These are phyloP conservation scores for Boletus insuetus DNA, from an alignment of 768 basidiomycete species.

Conservation along the genomic window DNA sequence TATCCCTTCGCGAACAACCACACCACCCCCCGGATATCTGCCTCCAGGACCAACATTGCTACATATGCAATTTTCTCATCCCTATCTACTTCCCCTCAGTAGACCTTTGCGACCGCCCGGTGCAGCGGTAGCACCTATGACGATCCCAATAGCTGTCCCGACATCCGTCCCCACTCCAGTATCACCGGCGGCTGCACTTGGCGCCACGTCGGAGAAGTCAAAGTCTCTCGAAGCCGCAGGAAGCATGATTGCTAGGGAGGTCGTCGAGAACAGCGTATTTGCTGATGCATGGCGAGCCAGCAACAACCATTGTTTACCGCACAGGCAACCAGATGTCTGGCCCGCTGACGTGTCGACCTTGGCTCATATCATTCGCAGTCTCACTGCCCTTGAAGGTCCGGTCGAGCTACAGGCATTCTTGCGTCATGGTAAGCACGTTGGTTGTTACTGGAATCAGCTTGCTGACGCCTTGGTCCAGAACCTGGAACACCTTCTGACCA, in stretches of 20 bases:
- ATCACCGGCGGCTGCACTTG: conserved; percentile 71
- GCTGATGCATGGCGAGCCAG: conserved; percentile 59
- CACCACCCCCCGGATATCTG: conserved; percentile 69
- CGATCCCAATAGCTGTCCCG: conserved; percentile 38
- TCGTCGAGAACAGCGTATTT: conserved; percentile 73
- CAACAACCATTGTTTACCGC: conserved; percentile 20
- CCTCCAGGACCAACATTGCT: conserved; percentile 69
- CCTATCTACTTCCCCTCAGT: conserved; percentile 58
- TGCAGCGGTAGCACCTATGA: conserved; percentile 45
- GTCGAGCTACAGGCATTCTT: conserved; percentile 47
- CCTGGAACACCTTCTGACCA: neutral
- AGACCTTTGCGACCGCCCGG: conserved; percentile 59
- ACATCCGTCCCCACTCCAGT: conserved; percentile 79
- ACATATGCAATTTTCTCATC: conserved; percentile 66
- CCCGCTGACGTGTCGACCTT: conserved; percentile 52
- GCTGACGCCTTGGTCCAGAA: conserved; percentile 1
- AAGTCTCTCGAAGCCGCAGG: conserved; percentile 69
- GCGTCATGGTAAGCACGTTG: conserved; percentile 30
- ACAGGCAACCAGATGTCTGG: conserved; percentile 46
- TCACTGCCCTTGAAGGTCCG: conserved; percentile 39
- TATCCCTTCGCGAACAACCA: conserved; percentile 52
- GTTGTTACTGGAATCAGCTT: neutral
- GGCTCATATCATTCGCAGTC: conserved; percentile 33
- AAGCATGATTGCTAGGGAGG: conserved; percentile 59
- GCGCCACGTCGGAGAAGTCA: conserved; percentile 60